Base-by-base conservation (phyloP, 495 filamentous ascomycete species). In the Trichoderma virens region DNA sequence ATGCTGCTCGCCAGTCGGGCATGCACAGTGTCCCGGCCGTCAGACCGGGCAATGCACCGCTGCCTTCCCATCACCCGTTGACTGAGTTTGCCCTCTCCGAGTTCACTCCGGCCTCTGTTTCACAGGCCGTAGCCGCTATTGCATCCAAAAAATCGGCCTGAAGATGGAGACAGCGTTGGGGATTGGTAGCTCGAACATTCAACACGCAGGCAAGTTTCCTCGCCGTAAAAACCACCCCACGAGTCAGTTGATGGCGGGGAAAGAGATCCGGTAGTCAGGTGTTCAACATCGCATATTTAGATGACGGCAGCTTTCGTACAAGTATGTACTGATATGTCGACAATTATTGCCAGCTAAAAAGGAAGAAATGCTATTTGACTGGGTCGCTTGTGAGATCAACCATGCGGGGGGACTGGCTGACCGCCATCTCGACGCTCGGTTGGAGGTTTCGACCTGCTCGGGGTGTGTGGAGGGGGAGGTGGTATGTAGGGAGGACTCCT, bases 1-100 rank as follows among this genome's bases (percentile, higher is more conserved):
- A 81, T 61, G 87, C 88, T 9, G 88, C 88, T 35, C 82, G 77
- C 67, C 70, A 71, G 65, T 85, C 86, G 0, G 87, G 86, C 43
- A 83, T 90, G 82, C 75, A 82, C 68, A 78, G 82, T 65, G 70
- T 82, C 20, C 71, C 90, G 28, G 81, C 88, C 61, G 78, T 87
- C 54, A 74, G 88, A 61, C 83, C 83, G 5, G 88, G 88, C 30
- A 90, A 91, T 72, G 76, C 81, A 31, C 75, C 75, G 31, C 72
- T 90, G 65, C 71, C 59, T n/a, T 5, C 39, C 16, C 31, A 61
- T 35, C 61, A 66, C 23, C 54, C 62, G 14, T 27, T 61, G 9
- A 27, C 62, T 25, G 31, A 59, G n/a, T 59, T 59, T 34, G 63
- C 35, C n/a, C 27, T 65, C 25, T 27, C 32, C n/a, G 51, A 65